Conservation (phyloP, 805 yeast genomes). For the Wickerhamomyces queroliae region DNA sequence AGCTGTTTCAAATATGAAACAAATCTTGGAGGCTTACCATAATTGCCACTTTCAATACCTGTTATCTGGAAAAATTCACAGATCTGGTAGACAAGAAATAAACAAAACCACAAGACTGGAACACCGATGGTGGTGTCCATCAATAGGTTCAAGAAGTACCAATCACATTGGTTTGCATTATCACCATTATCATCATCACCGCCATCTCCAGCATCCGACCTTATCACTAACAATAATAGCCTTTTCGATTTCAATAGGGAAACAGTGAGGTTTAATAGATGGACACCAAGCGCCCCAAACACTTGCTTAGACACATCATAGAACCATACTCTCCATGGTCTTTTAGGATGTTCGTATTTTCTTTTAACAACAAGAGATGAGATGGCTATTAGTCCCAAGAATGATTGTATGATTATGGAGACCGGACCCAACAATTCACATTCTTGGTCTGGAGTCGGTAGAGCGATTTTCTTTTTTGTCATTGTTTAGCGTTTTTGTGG, state of each 20-base stretch:
- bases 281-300: constrained; percentile 81
- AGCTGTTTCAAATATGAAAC: constrained; percentile 69
- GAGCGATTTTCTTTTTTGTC: neutral
- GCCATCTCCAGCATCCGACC: neutral
- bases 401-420: constrained; percentile 69
- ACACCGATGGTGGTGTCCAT: constrained; percentile 94
- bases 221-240: constrained; percentile 9
- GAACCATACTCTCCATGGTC: constrained; percentile 86
- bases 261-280: constrained; percentile 65
- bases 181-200: constrained; percentile 25
- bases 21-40: constrained; percentile 59
- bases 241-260: constrained; percentile 49
- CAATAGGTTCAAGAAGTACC: constrained; percentile 86
- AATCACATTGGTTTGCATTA: constrained; percentile 77
- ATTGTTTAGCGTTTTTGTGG: neutral
- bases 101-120: constrained; percentile 60
- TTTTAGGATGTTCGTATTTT: constrained; percentile 71
- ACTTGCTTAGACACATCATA: constrained; percentile 89
- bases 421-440: constrained; percentile 82
- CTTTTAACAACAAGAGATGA: constrained; percentile 72
- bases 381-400: constrained; percentile 73
- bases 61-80: constrained; percentile 25
- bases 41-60: constrained; percentile 43
- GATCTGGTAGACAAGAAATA: constrained; percentile 45
- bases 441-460: constrained; percentile 5